Conservation (phyloP, 1,284 basidiomycete genomes). For the Ustilago vetiveriae region DNA sequence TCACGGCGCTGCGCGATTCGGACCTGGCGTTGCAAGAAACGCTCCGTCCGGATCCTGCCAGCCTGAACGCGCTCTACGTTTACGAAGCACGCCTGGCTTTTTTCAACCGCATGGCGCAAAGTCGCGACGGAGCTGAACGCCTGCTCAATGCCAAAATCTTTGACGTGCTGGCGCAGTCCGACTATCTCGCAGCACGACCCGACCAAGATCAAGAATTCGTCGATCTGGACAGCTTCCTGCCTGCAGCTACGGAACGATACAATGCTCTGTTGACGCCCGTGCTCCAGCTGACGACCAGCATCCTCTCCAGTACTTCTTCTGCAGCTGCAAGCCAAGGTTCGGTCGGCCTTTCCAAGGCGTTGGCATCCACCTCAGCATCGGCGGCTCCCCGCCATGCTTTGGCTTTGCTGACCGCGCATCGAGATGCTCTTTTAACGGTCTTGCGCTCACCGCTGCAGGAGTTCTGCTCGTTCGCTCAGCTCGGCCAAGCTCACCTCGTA, state of each 20-base stretch:
- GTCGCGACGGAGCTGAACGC: conserved; percentile 82
- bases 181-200: conserved; percentile 83
- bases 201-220: conserved; percentile 83
- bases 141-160: conserved; percentile 83
- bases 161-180: conserved; percentile 81
- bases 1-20: conserved; percentile 82
- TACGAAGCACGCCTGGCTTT: conserved; percentile 94
- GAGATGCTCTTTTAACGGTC: conserved; percentile 80
- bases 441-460: conserved; percentile 78
- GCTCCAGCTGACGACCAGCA: conserved; percentile 76
- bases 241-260: conserved; percentile 85
- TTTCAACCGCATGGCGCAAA: conserved; percentile 83
- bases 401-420: conserved; percentile 80
- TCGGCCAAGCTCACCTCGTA: conserved; percentile 78
- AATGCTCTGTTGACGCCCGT: conserved; percentile 87
- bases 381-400: conserved; percentile 72
- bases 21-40: conserved; percentile 82
- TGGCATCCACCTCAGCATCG: conserved; percentile 34
- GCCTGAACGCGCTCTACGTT: conserved; percentile 89
- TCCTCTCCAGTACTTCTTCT: conserved; percentile 69
- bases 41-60: conserved; percentile 89
- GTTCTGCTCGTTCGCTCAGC: conserved; percentile 73
- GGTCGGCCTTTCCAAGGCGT: conserved; percentile 27
- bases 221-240: conserved; percentile 85
- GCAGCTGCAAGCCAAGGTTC: conserved; percentile 70